Percentiles rank a stretch among this genome's conserved stretches.
Evolutionary conservation across 2,329 filamentous ascomycete genomes (phyloP).

Genomic region (Pseudogymnoascus sp.): DNA sequence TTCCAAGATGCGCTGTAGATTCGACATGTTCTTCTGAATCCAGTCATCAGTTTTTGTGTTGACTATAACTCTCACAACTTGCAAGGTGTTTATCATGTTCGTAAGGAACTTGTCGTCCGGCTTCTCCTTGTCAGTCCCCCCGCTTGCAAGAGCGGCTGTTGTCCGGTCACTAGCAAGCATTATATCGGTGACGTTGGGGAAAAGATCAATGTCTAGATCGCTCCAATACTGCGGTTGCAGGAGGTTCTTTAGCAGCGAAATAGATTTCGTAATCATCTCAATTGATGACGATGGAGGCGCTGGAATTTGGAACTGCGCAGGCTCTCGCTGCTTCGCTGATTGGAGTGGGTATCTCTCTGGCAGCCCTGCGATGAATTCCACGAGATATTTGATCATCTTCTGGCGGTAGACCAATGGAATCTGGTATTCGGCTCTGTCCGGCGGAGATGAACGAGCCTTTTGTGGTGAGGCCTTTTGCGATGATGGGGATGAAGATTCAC

Average conservation of each 20-base stretch:
- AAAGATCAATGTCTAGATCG: slow-evolving; percentile 84
- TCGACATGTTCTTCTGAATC: slow-evolving; percentile 70
- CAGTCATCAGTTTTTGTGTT: slow-evolving; percentile 85
- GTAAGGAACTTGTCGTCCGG: slow-evolving; percentile 78
- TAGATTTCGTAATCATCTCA: slow-evolving; percentile 79
- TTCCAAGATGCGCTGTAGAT: slow-evolving; percentile 80
- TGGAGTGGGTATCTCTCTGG: slow-evolving; percentile 77
- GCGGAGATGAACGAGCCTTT: slow-evolving; percentile 28
- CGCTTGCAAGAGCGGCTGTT: slow-evolving; percentile 46
- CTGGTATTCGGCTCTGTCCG: slow-evolving; percentile 57
- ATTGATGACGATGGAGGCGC: slow-evolving; percentile 49
- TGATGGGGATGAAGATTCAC: slow-evolving; percentile 46
- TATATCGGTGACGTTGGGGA: slow-evolving; percentile 81
- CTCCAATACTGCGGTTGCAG: slow-evolving; percentile 85
- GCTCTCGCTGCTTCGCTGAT: slow-evolving; percentile 58
- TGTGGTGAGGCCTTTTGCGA: slow-evolving; percentile 39
- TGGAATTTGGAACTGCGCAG: slow-evolving; percentile 37
- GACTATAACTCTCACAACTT: slow-evolving; percentile 83
- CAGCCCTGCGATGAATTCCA: slow-evolving; percentile 87
- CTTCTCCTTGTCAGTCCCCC: slow-evolving; percentile 54
- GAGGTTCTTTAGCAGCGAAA: slow-evolving; percentile 74
- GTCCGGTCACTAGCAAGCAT: slow-evolving; percentile 79
- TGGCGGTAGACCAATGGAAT: slow-evolving; percentile 61
- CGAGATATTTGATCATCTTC: slow-evolving; percentile 87
- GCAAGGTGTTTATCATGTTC: slow-evolving; percentile 85